Conservation (phyloP, 352 stramenopile species). For the Phytophthora palmivora region DNA sequence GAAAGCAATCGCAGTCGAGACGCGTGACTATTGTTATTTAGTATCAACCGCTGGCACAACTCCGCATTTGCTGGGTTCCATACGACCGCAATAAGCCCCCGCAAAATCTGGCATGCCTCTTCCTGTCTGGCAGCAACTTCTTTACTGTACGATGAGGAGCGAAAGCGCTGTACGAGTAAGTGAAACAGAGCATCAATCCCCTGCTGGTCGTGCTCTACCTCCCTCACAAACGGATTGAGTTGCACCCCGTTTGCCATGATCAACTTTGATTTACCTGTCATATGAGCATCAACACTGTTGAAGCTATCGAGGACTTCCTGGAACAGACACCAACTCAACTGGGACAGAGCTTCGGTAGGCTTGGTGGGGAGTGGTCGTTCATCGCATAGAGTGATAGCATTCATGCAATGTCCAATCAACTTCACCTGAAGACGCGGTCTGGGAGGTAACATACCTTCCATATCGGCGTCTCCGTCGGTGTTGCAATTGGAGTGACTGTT, state of each 20-base stretch:
- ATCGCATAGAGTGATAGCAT: conserved; percentile 54
- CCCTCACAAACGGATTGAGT: conserved; percentile 49
- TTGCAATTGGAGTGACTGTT: not conserved
- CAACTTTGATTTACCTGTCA: conserved; percentile 35
- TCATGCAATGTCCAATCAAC: conserved; percentile 62
- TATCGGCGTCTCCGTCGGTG: conserved; percentile 19
- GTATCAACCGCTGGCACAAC: conserved; percentile 59
- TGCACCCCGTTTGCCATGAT: conserved; percentile 45
- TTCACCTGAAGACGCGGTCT: conserved; percentile 54
- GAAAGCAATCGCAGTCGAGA: conserved; percentile 44
- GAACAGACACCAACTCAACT: conserved; percentile 73
- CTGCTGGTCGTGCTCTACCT: conserved; percentile 61
- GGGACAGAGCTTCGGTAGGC: conserved; percentile 45
- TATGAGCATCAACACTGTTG: conserved; percentile 5
- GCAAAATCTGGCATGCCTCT: conserved; percentile 54
- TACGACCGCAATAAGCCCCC: conserved; percentile 54
- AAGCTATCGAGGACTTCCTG: conserved; percentile 67
- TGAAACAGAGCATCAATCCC: conserved; percentile 60
- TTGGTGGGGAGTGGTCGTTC: conserved; percentile 12
- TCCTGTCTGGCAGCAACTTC: conserved; percentile 37
- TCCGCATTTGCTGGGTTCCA: conserved; percentile 62
- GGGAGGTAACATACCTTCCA: conserved; percentile 20
- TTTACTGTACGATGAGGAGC: conserved; percentile 26
- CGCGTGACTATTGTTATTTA: conserved; percentile 25
- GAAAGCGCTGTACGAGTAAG: conserved; percentile 62